Conservation (phyloP, 2,329 filamentous ascomycete species). For the Ophiostoma sp. region DNA sequence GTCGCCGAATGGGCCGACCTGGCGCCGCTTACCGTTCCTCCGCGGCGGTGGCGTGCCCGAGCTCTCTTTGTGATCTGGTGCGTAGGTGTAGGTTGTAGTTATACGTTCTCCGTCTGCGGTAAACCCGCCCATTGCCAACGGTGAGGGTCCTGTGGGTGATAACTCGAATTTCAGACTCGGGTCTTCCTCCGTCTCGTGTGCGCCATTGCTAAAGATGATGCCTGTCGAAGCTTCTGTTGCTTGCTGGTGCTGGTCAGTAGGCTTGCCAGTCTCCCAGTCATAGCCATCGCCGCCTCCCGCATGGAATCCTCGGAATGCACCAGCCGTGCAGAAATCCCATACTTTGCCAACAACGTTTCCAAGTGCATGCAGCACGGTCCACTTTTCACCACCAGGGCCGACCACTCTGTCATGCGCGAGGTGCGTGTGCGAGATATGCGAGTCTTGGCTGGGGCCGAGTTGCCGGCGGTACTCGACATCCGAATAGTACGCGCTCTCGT, state of each 20-base stretch:
- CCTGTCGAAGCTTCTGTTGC: not conserved
- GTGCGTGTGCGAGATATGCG: conserved; percentile 18
- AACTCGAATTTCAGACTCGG: not conserved
- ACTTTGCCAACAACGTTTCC: conserved; percentile 69
- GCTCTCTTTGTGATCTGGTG: not conserved
- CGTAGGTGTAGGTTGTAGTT: not conserved
- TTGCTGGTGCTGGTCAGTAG: conserved; percentile 17
- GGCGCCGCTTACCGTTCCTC: conserved; percentile 49
- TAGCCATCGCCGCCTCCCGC: conserved; percentile 77
- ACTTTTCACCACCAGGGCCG: conserved; percentile 41
- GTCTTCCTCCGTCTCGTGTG: not conserved
- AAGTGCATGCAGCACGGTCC: conserved; percentile 52
- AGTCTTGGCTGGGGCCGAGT: conserved; percentile 42
- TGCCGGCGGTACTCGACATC: conserved; percentile 51
- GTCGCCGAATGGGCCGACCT: conserved; percentile 47
- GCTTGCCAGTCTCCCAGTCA: conserved; percentile 34
- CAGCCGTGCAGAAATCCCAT: conserved; percentile 73
- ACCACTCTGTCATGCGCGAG: conserved; percentile 23
- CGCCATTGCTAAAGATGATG: not conserved
- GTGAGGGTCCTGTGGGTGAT: not conserved
- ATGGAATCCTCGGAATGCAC: conserved; percentile 76
- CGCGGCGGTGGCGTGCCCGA: conserved; percentile 25
- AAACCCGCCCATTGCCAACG: not conserved
- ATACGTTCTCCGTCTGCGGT: not conserved
- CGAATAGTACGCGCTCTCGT: conserved; percentile 53